Conservation (phyloP, 2,329 filamentous ascomycete species). For the Helotiales sp. region DNA sequence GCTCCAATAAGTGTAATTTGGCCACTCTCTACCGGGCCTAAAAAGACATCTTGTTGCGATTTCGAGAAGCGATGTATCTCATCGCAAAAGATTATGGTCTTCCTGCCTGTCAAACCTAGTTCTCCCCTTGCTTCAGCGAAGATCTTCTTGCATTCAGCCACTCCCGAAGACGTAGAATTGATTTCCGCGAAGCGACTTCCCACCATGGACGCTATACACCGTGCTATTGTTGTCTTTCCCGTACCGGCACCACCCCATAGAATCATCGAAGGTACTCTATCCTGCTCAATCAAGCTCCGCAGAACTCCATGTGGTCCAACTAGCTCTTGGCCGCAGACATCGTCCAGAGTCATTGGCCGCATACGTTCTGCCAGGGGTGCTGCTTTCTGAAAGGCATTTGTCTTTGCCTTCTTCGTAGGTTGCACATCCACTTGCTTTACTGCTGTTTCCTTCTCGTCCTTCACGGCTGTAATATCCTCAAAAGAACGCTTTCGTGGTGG, state of each 20-base stretch:
- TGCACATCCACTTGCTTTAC: conserved; percentile 8
- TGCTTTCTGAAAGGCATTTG: conserved; percentile 61
- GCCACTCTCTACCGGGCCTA: conserved; percentile 88
- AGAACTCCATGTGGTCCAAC: conserved; percentile 84
- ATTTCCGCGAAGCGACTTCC: conserved; percentile 91
- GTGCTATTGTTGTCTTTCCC: conserved; percentile 88
- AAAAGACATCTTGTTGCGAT: conserved; percentile 90
- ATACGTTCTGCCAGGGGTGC: conserved; percentile 92
- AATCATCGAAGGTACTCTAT: conserved; percentile 91
- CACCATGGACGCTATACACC: conserved; percentile 81
- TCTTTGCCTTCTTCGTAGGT: conserved; percentile 65
- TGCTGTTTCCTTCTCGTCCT: conserved; percentile 15
- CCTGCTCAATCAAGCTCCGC: conserved; percentile 79
- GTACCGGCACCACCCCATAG: conserved; percentile 84
- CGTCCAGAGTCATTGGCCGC: conserved; percentile 80
- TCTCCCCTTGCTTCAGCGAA: conserved; percentile 85
- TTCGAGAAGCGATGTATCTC: conserved; percentile 66
- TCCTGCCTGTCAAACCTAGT: conserved; percentile 75
- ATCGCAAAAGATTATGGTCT: conserved; percentile 96
- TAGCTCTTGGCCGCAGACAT: conserved; percentile 88
- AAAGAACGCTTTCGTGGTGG: conserved; percentile 34
- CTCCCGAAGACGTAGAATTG: conserved; percentile 86
- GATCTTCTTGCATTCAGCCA: conserved; percentile 89
- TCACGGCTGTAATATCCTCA: conserved; percentile 25
- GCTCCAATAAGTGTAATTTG: conserved; percentile 91